Base-by-base conservation (phyloP, 768 basidiomycete genomes). In the Amanita subjunquillea region DNA sequence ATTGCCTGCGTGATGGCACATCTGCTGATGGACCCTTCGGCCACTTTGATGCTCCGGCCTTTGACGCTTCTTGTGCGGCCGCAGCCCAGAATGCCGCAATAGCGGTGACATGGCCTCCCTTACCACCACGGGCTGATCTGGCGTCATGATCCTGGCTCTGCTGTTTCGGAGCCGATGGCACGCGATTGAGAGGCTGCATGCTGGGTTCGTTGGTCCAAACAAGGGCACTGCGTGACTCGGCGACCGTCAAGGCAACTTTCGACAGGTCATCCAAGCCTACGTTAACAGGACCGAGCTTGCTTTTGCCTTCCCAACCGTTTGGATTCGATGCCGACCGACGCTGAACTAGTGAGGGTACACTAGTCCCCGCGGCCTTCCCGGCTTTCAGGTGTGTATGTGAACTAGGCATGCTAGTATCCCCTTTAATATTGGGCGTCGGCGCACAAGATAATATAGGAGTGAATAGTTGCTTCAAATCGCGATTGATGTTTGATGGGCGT, bases 41-140 rank as follows among this genome's bases (percentile, higher is more conserved):
- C 8, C 12, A 42, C 10, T 36, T 46, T 3, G 51, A 27, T 13
- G 32, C 2, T 7, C 25, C 36, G 36, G 10, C 43, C 27, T 45
- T 53, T 8, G 51, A 37, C 12, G 36, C 37, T 25, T 53, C 51
- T 15, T 44, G 32, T 46, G 51, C 72, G n/a, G 73, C 78, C 34
- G 79, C 68, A 2, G 84, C 79, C 87, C 87, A 91, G 22, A 91
- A 68, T 2, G 86, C 77, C 0, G 85, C 80, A 1, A 88, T 85
- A 3, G 86, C 72, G 2, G 85, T 72, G 13, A 90, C 88, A 50
- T 77, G 75, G 10, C 87, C 89, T 2, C 89, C 88, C 40, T 76
- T 70, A 2, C 89, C 88, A 3, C 89, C 87, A 20, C 87, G 75
- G 3, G 86, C 87, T 36, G 86, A 89, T 10, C 83, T 79, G 23